A percentile compares a stretch with the other conserved stretches of the same genome.
These are phyloP conservation scores for Echria macrotheca DNA, from an alignment of 495 filamentous ascomycete genomes.

Conservation along the genomic window DNA sequence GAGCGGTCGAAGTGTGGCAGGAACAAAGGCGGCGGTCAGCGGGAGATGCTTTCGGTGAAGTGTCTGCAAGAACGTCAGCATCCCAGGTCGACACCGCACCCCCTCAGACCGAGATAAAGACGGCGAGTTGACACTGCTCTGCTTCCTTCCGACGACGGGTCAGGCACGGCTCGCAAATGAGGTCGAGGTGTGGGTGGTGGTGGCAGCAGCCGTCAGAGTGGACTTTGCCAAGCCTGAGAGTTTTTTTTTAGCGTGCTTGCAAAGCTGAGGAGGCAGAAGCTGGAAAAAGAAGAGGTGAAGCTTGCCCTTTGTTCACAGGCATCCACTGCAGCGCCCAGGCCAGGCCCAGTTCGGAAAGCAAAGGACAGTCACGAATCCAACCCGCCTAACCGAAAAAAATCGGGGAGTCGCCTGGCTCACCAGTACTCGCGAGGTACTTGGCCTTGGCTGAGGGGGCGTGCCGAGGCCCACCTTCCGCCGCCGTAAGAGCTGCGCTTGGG, in stretches of 20 bases:
- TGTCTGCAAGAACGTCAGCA: too few species aligned
- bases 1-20: too few species aligned
- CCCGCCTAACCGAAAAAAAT: constrained; percentile 18
- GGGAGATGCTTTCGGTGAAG: too few species aligned
- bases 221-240: constrained; percentile 17
- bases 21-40: too few species aligned
- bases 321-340: constrained; percentile 2
- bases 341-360: constrained; percentile 12
- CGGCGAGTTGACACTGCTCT: too few species aligned
- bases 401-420: constrained; percentile 8
- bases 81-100: too few species aligned
- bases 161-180: not conserved
- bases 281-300: not conserved
- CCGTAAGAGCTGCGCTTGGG: not conserved
- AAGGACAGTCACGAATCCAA: constrained; percentile 13
- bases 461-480: constrained; percentile 9
- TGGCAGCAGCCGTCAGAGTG: constrained; percentile 14
- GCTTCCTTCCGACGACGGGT: too few species aligned
- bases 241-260: constrained; percentile 21
- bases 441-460: not conserved
- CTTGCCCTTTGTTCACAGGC: constrained; percentile 6
- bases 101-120: too few species aligned
- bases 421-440: constrained; percentile 19
- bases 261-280: not conserved
- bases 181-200: not conserved